Conservation (phyloP, 2,329 filamentous ascomycete genomes). For the Beauveria rudraprayagi region DNA sequence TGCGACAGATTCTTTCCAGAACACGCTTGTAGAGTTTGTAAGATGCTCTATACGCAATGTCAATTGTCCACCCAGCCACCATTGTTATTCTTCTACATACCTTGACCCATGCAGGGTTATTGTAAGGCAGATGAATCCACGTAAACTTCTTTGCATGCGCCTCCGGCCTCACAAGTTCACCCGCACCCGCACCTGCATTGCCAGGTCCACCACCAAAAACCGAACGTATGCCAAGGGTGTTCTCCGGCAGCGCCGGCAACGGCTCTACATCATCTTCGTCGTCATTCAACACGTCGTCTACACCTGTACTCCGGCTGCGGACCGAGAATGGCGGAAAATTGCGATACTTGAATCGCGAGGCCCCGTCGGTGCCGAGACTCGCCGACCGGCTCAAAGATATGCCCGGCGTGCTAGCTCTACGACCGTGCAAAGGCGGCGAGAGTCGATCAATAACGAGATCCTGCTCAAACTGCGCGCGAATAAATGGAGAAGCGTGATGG, state of each 20-base stretch:
- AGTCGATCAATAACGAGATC: slow-evolving; percentile 31
- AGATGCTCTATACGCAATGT: slow-evolving; percentile 27
- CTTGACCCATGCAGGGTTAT: slow-evolving; percentile 51
- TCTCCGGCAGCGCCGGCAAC: slow-evolving; percentile 26
- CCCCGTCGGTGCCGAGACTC: slow-evolving; percentile 24
- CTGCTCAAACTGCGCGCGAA: slow-evolving; percentile 29
- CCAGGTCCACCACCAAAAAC: neutral
- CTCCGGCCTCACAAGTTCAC: slow-evolving; percentile 26
- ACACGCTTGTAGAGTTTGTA: slow-evolving; percentile 33
- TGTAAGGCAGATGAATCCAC: slow-evolving; percentile 51
- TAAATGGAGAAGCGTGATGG: slow-evolving; percentile 24
- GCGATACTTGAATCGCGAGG: slow-evolving; percentile 23
- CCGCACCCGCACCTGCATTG: slow-evolving; percentile 17
- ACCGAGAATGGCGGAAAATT: slow-evolving; percentile 30
- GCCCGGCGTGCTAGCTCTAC: slow-evolving; percentile 11
- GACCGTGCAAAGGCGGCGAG: slow-evolving; percentile 25
- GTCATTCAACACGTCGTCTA: slow-evolving; percentile 15
- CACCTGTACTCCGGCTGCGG: slow-evolving; percentile 25
- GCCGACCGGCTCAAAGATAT: slow-evolving; percentile 27
- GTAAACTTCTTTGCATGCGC: slow-evolving; percentile 39
- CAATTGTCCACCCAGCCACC: slow-evolving; percentile 15
- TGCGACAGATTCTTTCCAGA: slow-evolving; percentile 30
- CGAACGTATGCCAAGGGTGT: slow-evolving; percentile 22
- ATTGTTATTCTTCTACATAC: slow-evolving; percentile 23
- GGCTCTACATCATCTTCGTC: slow-evolving; percentile 17